phyloP scores from a whole-genome alignment of 2,329 filamentous ascomycete genomes.

The Alternaria ethzedia region DNA sequence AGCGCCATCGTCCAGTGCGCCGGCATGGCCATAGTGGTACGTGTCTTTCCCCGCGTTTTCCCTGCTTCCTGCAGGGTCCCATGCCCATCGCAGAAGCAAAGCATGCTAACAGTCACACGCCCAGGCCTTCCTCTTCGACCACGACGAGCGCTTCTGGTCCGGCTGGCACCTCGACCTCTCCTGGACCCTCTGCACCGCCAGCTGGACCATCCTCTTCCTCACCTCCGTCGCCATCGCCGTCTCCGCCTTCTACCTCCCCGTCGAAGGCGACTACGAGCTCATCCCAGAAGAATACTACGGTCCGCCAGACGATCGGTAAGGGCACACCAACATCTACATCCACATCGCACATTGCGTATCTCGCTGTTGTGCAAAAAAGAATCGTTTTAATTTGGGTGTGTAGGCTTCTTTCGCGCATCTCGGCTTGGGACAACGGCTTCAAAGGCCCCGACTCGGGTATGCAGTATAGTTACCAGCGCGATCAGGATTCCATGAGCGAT shows the following conservation, averaged over 20 bases:
- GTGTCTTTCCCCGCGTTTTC: slow-evolving; percentile 40
- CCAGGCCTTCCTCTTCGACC: slow-evolving; percentile 81
- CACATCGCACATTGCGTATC: not conserved
- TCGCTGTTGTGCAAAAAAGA: slow-evolving; percentile 2
- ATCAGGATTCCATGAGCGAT: slow-evolving; percentile 29
- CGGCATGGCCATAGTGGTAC: slow-evolving; percentile 83
- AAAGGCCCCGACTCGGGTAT: slow-evolving; percentile 24
- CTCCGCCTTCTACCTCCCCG: slow-evolving; percentile 73
- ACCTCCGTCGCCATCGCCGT: slow-evolving; percentile 65
- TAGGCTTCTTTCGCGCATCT: slow-evolving; percentile 44
- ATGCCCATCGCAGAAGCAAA: not conserved
- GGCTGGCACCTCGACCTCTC: slow-evolving; percentile 83
- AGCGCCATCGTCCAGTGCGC: slow-evolving; percentile 74
- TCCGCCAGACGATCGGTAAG: slow-evolving; percentile 46
- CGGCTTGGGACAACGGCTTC: slow-evolving; percentile 45
- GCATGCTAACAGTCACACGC: slow-evolving; percentile 11
- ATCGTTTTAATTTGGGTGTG: slow-evolving; percentile 25
- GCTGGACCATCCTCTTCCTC: slow-evolving; percentile 62
- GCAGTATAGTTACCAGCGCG: slow-evolving; percentile 28
- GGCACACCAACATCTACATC: not conserved
- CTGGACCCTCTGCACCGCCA: slow-evolving; percentile 72
- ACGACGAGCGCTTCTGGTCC: slow-evolving; percentile 81
- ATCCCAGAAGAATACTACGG: slow-evolving; percentile 56
- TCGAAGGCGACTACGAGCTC: slow-evolving; percentile 86
- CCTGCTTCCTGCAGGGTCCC: not conserved